phyloP scores from a whole-genome alignment of 768 basidiomycete genomes.

The Baorangia bicolor region DNA sequence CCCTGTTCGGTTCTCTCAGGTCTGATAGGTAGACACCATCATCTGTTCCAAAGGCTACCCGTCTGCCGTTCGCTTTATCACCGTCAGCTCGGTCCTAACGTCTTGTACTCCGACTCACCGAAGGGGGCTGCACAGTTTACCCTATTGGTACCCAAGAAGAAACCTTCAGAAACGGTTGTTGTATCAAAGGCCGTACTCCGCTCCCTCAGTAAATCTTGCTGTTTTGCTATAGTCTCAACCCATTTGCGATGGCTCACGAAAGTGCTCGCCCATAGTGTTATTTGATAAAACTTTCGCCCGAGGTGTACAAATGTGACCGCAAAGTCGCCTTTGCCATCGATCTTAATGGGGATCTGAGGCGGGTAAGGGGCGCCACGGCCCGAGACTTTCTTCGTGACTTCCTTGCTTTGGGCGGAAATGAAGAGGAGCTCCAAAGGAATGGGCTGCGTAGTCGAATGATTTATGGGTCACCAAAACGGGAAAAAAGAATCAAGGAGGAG shows the following conservation, averaged over 20 bases:
- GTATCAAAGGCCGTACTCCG: constrained; percentile 87
- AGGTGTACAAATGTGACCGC: constrained; percentile 93
- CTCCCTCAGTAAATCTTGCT: constrained; percentile 83
- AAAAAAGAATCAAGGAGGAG: neutral
- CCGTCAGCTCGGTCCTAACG: neutral
- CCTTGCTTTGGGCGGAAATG: constrained; percentile 60
- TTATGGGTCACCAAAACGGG: constrained; percentile 4
- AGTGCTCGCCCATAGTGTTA: constrained; percentile 90
- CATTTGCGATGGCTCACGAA: constrained; percentile 87
- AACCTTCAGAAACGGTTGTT: constrained; percentile 79
- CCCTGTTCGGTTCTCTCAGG: constrained; percentile 68
- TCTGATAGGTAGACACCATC: constrained; percentile 97
- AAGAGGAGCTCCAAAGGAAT: constrained; percentile 93
- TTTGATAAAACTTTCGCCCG: constrained; percentile 87
- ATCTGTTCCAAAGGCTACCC: constrained; percentile 95
- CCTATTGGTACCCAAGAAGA: constrained; percentile 80
- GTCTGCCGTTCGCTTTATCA: constrained; percentile 67
- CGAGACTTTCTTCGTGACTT: constrained; percentile 46
- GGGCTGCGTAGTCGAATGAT: constrained; percentile 51
- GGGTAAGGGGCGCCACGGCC: constrained; percentile 40
- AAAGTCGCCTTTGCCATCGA: constrained; percentile 78
- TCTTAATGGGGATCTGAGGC: constrained; percentile 48
- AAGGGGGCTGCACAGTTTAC: constrained; percentile 90
- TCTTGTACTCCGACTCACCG: constrained; percentile 54
- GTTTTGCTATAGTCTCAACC: constrained; percentile 88